These are phyloP conservation scores for Choanephora cucurbitarum DNA, from an alignment of 371 early-diverging fungal genomes.

Conservation along the genomic window DNA sequence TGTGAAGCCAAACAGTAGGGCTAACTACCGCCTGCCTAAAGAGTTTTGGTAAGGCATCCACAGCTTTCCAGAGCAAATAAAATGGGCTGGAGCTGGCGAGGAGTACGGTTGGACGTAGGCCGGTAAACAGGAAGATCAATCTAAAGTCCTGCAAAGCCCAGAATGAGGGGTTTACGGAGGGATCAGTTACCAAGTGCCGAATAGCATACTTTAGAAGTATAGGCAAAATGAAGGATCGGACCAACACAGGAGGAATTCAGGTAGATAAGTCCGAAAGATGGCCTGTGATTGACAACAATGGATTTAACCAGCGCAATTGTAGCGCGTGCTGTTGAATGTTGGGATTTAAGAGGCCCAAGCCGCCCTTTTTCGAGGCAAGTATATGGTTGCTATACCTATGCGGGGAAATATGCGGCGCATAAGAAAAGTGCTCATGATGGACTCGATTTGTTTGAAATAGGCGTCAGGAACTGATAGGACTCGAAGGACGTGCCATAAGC, in stretches of 20 bases:
- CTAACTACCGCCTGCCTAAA: background rate
- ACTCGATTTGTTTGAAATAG: background rate
- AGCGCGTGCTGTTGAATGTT: background rate
- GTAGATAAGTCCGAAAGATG: background rate
- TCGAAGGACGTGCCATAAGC: constrained; percentile 26
- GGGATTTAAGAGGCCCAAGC: constrained; percentile 10
- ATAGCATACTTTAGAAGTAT: background rate
- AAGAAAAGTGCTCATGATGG: constrained; percentile 7
- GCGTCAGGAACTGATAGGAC: background rate
- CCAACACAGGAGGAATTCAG: background rate
- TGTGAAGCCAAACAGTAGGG: background rate
- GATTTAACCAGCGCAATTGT: constrained; percentile 1
- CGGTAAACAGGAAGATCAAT: background rate
- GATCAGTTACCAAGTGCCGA: background rate
- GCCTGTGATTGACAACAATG: background rate
- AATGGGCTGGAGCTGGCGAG: background rate
- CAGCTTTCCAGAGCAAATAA: background rate
- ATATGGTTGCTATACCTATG: background rate
- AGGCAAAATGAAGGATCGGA: background rate
- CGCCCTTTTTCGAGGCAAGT: constrained; percentile 1
- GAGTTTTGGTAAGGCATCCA: background rate
- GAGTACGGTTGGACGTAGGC: background rate
- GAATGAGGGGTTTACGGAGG: background rate
- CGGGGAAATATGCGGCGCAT: constrained; percentile 7
- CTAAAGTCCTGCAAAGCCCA: background rate